A percentile compares a stretch with the other conserved stretches of the same genome.
Evolutionary conservation across 2,329 filamentous ascomycete genomes (phyloP).

Genomic region (Monilinia vaccinii-corymbosi): DNA sequence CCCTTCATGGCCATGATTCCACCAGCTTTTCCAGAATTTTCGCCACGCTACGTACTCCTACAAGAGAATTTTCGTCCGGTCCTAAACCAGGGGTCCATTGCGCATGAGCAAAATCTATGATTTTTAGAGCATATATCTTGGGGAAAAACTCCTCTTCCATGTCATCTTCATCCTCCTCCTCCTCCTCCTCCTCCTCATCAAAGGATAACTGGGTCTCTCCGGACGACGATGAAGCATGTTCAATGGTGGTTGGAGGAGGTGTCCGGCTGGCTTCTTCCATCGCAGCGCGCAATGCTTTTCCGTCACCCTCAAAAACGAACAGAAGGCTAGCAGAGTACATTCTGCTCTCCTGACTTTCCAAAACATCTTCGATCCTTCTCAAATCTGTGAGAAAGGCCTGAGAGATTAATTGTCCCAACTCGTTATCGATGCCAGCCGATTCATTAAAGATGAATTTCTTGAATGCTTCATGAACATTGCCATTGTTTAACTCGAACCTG

Average conservation of each 20-base stretch:
- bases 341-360: constrained; percentile 48
- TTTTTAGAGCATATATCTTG: constrained; percentile 67
- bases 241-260: constrained; percentile 20
- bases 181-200: constrained; percentile 35
- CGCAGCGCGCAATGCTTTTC: constrained; percentile 37
- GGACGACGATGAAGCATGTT: constrained; percentile 27
- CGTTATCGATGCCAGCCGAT: constrained; percentile 48
- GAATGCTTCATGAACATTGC: constrained; percentile 47
- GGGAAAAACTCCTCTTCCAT: constrained; percentile 48
- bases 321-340: constrained; percentile 51
- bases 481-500: constrained; percentile 40
- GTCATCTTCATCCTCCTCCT: constrained; percentile 45
- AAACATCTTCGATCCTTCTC: constrained; percentile 41
- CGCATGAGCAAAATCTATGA: constrained; percentile 97
- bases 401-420: constrained; percentile 47
- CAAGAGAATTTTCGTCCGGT: constrained; percentile 74
- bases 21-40: constrained; percentile 57
- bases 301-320: constrained; percentile 57
- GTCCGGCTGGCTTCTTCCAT: constrained; percentile 30
- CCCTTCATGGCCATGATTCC: background rate
- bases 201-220: constrained; percentile 3
- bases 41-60: constrained; percentile 62
- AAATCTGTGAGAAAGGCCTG: constrained; percentile 46
- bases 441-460: constrained; percentile 50
- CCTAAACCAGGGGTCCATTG: constrained; percentile 69